Evolutionary conservation across 2,329 filamentous ascomycete genomes (phyloP).

Genomic region (Colletotrichum sublineola): DNA sequence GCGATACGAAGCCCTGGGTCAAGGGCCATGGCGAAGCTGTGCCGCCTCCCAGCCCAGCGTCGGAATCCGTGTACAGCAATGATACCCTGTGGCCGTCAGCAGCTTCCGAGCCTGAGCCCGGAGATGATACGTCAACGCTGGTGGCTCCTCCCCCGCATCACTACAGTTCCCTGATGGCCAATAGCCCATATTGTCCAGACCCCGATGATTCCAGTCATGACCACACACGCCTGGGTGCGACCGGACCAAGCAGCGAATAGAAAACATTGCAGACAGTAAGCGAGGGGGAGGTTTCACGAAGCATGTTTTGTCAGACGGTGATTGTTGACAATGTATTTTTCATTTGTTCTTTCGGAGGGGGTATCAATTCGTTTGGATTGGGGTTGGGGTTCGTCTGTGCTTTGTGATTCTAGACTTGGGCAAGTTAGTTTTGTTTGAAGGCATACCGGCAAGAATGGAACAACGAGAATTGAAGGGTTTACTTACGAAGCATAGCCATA

Average conservation of each 20-base stretch:
- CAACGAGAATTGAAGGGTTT: not conserved
- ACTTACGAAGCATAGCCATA: constrained; percentile 37
- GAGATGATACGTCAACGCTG: not conserved
- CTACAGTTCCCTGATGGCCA: not conserved
- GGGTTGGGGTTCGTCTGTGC: constrained; percentile 9
- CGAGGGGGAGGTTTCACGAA: not conserved
- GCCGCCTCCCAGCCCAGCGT: not conserved
- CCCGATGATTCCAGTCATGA: not conserved
- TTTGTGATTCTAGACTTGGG: constrained; percentile 11
- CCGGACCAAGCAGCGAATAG: not conserved
- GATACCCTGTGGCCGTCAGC: not conserved
- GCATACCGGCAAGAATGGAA: not conserved
- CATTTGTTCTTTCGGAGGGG: constrained; percentile 8
- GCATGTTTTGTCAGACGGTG: not conserved
- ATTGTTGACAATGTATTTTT: not conserved
- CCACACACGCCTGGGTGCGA: too few relatives aligned
- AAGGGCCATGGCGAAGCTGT: not conserved
- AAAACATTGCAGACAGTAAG: too few relatives aligned
- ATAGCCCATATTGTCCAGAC: too few relatives aligned
- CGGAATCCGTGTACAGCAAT: not conserved
- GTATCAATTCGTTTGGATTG: constrained; percentile 39
- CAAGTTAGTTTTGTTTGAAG: not conserved
- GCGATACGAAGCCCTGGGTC: not conserved
- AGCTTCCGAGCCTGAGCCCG: not conserved
- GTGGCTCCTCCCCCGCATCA: not conserved